Evolutionary conservation across 2,329 filamentous ascomycete species (phyloP), one percentile per base, ranked within the genome.

Genomic region (Pleurostoma richardsiae): DNA sequence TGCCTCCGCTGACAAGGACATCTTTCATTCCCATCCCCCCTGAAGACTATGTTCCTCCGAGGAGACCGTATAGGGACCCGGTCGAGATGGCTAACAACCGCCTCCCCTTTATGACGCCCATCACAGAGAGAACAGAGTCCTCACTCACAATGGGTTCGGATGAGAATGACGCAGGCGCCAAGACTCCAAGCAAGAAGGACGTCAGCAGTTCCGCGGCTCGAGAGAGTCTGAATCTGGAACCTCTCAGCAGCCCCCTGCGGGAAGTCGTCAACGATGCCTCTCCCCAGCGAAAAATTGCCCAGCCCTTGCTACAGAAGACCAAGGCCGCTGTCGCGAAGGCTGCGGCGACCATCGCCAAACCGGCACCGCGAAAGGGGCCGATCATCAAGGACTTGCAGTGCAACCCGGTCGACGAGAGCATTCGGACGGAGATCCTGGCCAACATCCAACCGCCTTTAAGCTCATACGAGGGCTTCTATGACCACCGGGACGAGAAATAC

Each of bases 91-190:
- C 90, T 49, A 95, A 96, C 59, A 96, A 91, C 66, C 85, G 91
- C 46, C 74, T 97, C 7, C 94, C 92, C 3, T 99, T 97, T 64
- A 97, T 99, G 94, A 99, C 94, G 0, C 94, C 94, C 2, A 99
- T 99, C 54, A 92, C 94, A 1, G 94, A 99, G 66, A 85, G 90
- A 57, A 99, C 94, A 0, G 94, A 99, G 66, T 87, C 85, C 8
- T 96, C 91, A 1, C 70, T 97, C 4, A 85, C 85, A 33, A 68
- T 85, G 39, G 78, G 80, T 4, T 82, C 79, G 29, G 73, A 72
- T 55, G 78, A 79, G 63, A 77, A 77, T 54, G 78, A 78, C 64
- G 72, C 82, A 58, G 77, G 76, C 45, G 77, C 82, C 42, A 95
- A 94, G 67, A 95, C 90, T 4, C 90, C 90, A 11, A 90, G 82